These are phyloP conservation scores for Murraya koenigii DNA, from an alignment of 345 rosid genomes.

Conservation along the genomic window DNA sequence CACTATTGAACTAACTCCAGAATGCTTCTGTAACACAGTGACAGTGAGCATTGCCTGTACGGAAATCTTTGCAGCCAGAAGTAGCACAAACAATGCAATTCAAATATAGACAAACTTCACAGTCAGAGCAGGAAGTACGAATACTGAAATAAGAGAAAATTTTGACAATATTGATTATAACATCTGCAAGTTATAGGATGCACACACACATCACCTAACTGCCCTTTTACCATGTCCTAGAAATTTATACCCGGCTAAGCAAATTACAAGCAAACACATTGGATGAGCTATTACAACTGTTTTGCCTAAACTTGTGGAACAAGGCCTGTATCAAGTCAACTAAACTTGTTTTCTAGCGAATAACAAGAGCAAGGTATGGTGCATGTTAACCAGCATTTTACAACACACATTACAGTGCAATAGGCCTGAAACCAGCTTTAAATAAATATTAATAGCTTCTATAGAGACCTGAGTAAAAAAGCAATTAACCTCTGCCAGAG, in stretches of 20 bases:
- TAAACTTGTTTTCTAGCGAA: neutral
- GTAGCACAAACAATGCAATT: neutral
- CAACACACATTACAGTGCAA: neutral
- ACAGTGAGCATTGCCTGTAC: neutral
- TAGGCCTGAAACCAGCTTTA: neutral
- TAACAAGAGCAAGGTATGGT: neutral
- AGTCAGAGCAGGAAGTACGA: neutral
- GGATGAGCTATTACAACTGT: neutral
- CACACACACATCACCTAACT: neutral
- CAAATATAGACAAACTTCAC: neutral
- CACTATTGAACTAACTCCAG: neutral
- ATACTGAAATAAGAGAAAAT: neutral
- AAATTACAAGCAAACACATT: neutral
- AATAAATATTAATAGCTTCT: neutral
- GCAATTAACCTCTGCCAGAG: neutral
- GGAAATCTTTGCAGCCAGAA: neutral
- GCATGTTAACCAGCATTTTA: neutral
- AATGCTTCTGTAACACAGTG: neutral
- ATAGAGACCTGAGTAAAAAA: neutral
- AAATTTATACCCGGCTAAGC: neutral
- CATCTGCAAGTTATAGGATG: no score
- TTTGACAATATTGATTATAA: neutral
- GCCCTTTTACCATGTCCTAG: neutral
- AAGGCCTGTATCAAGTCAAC: neutral
- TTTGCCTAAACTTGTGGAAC: neutral